Evolutionary conservation across 345 rosid genomes (phyloP), one percentile per base, ranked within the genome.

Genomic region (Linum usitatissimum): DNA sequence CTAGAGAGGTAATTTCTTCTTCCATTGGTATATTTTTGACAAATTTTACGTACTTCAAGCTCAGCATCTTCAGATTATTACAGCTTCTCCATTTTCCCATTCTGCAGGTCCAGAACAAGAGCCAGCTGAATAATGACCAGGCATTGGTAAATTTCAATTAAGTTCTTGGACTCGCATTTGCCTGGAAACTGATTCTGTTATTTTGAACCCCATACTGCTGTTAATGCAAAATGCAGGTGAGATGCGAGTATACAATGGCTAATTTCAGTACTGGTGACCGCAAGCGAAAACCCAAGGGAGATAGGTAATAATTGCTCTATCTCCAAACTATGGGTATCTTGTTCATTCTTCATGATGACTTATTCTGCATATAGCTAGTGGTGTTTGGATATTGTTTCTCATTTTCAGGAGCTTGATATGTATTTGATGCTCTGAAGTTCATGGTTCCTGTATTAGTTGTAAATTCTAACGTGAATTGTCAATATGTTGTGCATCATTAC

Each of bases 171-270:
- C 31, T 30, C 18, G 4, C 8, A 30, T 7, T 13, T 15, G 48
- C 1, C 48, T 60, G 61, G 30, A 23, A 23, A 59, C 19, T 60
- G 38, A 34, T 12, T 28, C 59, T 55, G 30, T 55, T 18, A 28
- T 12, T 23, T n/a, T 55, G 23, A 28, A 18, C 14, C 30, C 19
- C 12, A 18, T 55, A 17, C 5, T 56, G 31, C 3, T 49, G 45
- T 18, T 60, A 6, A 9, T 62, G 31, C 57, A 18, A 34, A 8
- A 66, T 5, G 60, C 55, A 92, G 97, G 95, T 92, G 57, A 79
- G 83, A 4, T 92, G 98, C 53, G 94, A 89, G 81, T 92, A 92
- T 66, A 85, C 83, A 68, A 92, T 89, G 98, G 96, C 98, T 76
- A 91, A 87, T 75, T 92, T 92, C 66, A 89, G 96, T 64, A 84